phyloP scores from a whole-genome alignment of 768 basidiomycete species.

The Pleurotus platypus region DNA sequence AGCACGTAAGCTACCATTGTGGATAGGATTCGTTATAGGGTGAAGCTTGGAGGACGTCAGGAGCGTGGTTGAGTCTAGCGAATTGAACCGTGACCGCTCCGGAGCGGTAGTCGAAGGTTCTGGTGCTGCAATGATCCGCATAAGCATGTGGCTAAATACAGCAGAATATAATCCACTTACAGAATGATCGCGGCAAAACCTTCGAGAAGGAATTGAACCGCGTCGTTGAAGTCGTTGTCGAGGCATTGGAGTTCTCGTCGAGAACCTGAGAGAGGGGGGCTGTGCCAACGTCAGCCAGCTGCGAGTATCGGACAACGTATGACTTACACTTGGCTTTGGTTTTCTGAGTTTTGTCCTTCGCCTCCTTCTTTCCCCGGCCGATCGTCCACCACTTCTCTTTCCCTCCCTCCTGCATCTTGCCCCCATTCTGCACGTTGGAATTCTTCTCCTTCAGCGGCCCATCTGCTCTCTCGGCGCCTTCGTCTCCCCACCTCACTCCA shows the following conservation, averaged over 20 bases:
- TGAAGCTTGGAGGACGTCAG: constrained; percentile 5
- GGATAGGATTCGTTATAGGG: constrained; percentile 12
- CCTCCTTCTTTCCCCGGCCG: constrained; percentile 69
- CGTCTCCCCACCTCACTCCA: constrained; percentile 56
- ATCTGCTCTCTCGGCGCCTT: constrained; percentile 37
- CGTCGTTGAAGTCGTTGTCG: constrained; percentile 30
- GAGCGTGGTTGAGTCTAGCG: not conserved
- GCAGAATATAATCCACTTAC: constrained; percentile 19
- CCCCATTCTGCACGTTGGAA: constrained; percentile 21
- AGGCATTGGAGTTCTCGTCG: constrained; percentile 8
- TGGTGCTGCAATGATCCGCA: not conserved
- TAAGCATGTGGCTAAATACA: not conserved
- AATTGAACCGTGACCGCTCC: constrained; percentile 7
- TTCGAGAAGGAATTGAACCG: constrained; percentile 61
- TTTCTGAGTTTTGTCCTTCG: constrained; percentile 57
- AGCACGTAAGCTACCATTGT: constrained; percentile 34
- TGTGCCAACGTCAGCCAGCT: constrained; percentile 10
- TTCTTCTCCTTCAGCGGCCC: constrained; percentile 6
- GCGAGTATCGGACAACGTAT: constrained; percentile 15
- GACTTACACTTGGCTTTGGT: constrained; percentile 34
- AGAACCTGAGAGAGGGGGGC: constrained; percentile 5
- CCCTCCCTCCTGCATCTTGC: constrained; percentile 35
- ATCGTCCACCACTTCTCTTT: constrained; percentile 83
- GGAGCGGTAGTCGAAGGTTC: constrained; percentile 2
- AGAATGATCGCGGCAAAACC: constrained; percentile 12